Base-by-base conservation (phyloP, 768 basidiomycete species). In the Boletales sp. region DNA sequence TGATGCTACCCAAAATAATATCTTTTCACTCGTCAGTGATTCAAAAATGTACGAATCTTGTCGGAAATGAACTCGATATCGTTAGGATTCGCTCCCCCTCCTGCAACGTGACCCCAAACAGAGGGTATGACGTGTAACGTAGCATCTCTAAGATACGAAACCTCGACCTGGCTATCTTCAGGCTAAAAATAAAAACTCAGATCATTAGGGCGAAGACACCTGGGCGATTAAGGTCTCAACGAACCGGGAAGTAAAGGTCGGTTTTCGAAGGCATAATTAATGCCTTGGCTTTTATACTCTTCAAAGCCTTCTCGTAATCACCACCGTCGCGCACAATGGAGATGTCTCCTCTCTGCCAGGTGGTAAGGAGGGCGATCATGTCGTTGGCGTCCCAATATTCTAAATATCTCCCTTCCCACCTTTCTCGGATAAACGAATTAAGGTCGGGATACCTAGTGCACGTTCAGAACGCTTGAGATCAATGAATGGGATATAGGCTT, bases 241-340 rank as follows among this genome's bases (percentile, higher is more conserved):
- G 39, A 52, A 81, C 79, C 32, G 81, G 74, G 60, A 83, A 83
- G 59, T 81, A 82, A 35, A 83, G 61, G 54, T 82, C 81, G 2
- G 80, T 81, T 66, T 77, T 80, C 48, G 72, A 75, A 17, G 81
- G 82, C 78, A 83, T 81, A 31, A 83, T 75, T 34, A 83, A 59
- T 1, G 73, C 82, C 48, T 72, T 76, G 1, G 79, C 78, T 51
- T 75, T 74, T 59, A 83, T 78, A 14, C 57, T 59, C 11, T 61
- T 60, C 52, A 82, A 55, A 36, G 69, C 68, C 32, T 67, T 71
- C 40, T 61, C 67, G 27, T 79, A 69, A 55, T 80, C 68, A 2
- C 76, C 79, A 0, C 66, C 67, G 55, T 79, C 71, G 13, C 69
- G 67, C 17, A 81, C 56, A 30, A 63, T 60, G 7, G 81, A 78